A percentile compares a stretch with the other conserved stretches of the same genome.
phyloP scores from a whole-genome alignment of 2,329 filamentous ascomycete genomes.

The Torrubiella hemipterigena region DNA sequence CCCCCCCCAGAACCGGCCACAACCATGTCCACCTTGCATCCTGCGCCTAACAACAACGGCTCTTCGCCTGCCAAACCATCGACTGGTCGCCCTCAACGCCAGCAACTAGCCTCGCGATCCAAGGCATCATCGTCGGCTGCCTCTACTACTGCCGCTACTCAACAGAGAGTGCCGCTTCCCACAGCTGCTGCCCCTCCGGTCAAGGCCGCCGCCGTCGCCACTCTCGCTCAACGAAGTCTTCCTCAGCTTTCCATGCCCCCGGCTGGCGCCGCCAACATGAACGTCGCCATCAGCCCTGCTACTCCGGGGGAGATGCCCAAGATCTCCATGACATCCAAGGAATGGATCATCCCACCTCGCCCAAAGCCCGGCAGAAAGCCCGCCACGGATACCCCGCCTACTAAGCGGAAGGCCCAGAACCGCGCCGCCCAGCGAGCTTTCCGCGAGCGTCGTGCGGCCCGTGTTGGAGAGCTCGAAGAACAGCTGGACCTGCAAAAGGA shows the following conservation, averaged over 20 bases:
- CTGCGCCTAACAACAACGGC: too few relatives aligned
- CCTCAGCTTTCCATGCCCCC: conserved; percentile 21
- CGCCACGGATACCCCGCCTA: conserved; percentile 81
- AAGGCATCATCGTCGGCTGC: conserved; percentile 1
- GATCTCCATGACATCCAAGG: conserved; percentile 60
- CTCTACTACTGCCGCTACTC: conserved; percentile 7
- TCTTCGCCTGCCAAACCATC: conserved; percentile 13
- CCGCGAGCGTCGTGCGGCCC: conserved; percentile 72
- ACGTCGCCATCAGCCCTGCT: conserved; percentile 30
- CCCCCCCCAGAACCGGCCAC: too few relatives aligned
- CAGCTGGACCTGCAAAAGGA: conserved; percentile 51
- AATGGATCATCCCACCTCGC: conserved; percentile 76
- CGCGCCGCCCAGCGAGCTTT: conserved; percentile 85
- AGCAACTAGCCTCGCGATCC: conserved; percentile 3
- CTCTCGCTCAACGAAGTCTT: conserved; percentile 8
- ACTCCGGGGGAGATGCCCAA: conserved; percentile 29
- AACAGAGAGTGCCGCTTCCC: conserved; percentile 17
- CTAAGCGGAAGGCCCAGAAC: conserved; percentile 91
- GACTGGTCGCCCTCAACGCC: conserved; percentile 10
- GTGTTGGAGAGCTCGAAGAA: conserved; percentile 65
- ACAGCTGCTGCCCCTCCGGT: conserved; percentile 14
- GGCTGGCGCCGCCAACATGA: conserved; percentile 34
- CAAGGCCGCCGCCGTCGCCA: conserved; percentile 15
- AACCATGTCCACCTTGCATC: too few relatives aligned
- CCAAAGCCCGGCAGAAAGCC: conserved; percentile 90